phyloP scores from a whole-genome alignment of 2,329 filamentous ascomycete genomes.

The Helotiales sp. region DNA sequence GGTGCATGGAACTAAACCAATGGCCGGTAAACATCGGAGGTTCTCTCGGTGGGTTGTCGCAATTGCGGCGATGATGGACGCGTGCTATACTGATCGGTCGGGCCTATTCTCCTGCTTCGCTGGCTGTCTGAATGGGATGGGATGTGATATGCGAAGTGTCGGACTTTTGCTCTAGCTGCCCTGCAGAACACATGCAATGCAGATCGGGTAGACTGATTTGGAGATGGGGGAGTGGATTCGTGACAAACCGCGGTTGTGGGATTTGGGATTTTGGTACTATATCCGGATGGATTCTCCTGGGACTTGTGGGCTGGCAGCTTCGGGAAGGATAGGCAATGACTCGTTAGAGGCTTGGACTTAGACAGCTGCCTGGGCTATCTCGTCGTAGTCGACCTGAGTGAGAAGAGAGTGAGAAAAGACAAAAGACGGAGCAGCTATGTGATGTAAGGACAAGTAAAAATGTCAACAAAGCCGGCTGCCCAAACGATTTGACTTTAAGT shows the following conservation, averaged over 20 bases:
- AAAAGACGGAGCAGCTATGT: background rate
- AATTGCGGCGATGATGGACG: background rate
- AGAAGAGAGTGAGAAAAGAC: too few relatives aligned
- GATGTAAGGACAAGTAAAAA: background rate
- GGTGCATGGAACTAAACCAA: conserved; percentile 8
- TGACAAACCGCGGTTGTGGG: background rate
- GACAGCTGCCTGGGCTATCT: background rate
- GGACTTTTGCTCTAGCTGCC: background rate
- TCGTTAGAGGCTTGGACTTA: background rate
- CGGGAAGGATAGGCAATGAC: background rate
- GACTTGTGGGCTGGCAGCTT: background rate
- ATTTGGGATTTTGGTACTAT: background rate
- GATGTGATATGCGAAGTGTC: background rate
- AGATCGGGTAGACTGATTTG: background rate
- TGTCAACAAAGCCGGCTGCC: background rate
- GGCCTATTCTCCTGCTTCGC: conserved; percentile 1
- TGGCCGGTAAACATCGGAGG: background rate
- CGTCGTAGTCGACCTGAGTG: background rate
- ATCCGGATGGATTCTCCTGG: background rate
- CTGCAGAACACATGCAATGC: conserved; percentile 4
- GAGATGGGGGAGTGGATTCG: background rate
- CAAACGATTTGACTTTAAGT: background rate
- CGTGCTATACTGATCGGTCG: background rate
- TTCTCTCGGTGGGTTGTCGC: conserved; percentile 2
- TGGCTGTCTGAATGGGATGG: background rate